Base-by-base conservation (phyloP, 2,329 filamentous ascomycete species). In the Colletotrichum simmondsii region DNA sequence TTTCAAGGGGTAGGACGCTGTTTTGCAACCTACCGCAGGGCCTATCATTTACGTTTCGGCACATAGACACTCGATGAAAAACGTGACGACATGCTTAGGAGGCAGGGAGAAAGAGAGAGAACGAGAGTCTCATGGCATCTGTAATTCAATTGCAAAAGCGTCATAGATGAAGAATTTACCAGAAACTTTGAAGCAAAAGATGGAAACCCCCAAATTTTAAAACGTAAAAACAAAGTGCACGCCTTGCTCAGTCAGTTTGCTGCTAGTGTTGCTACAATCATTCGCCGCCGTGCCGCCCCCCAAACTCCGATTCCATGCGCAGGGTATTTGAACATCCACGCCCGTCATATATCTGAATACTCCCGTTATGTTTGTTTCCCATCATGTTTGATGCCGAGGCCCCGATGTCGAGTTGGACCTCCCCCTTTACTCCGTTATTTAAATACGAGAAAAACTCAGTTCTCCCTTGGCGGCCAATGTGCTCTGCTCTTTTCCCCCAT, bases 301-400 rank as follows among this genome's bases (percentile, higher is more conserved):
- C 30, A 68, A 72, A 72, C 70, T 70, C 70, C 70, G 24, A 64
- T 32, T 65, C 60, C 70, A 72, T 72, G 66, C 65, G 70, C 61
- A 72, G 66, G 70, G 70, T 72, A 72, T 72, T 61, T 61, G 60
- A 72, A 72, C 70, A 54, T 72, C 66, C 60, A 60, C 70, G 60
- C 66, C 42, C 54, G 30, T 49, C 49, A 32, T 37, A 37, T 72
- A 42, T 49, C 49, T 32, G 61, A 60, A 24, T 58, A 14, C 30
- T 61, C 30, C 32, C 28, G 24, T 24, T 10, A 56, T 28, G 46
- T 56, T 56, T 32, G 46, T 52, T 53, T 52, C 60, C 42, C 42
- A 10, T 49, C 19, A 11, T 49, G 42, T 49, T 19, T 49, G 42
- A 49, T 49, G 19, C 42, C 19, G 4, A 63, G 60, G 28, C 46